Base-by-base conservation (phyloP, 805 yeast species). In the Naumovozyma dairenensis region DNA sequence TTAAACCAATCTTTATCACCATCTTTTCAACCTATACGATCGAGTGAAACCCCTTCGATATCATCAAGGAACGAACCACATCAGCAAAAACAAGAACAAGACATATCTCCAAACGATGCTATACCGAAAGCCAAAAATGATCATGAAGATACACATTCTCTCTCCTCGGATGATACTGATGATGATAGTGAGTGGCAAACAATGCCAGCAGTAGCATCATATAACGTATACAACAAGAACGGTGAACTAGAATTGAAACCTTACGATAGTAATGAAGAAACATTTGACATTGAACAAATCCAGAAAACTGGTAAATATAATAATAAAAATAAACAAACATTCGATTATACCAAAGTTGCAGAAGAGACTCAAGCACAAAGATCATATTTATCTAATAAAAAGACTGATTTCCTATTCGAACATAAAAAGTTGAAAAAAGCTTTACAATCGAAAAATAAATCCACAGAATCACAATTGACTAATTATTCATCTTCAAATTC, bases 311-410 rank as follows among this genome's bases (percentile, higher is more conserved):
- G 17, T 9, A 17, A 16, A 15, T 15, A 28, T 25, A 20, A 15
- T 19, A 17, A 32, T 26, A 39, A 14, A 21, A 25, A 29, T n/a
- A 12, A 21, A 15, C 17, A 33, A 16, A 40, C 40, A 1, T 71
- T 71, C 26, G 72, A 94, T 0, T 92, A 92, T 54, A 92, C 97
- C 0, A 79, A 93, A 48, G 80, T 92, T 6, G 84, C 85, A 19
- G 81, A 77, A 1, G 92, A 83, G 46, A 85, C 79, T 43, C 96
- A 92, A 52, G 84, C 86, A 6, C 78, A 78, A 15, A 74, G 77
- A 43, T 81, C 80, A 40, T 62, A 68, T 21, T 62, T 55, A 24
- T 61, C 73, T 4, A 77, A 74, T 46, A 68, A 65, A 33, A 65
- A 68, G 38, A 74, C 80, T 1, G 77, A 72, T 40, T 75, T 69